Evolutionary conservation across 805 yeast species (phyloP), one percentile per base, ranked within the genome.

Genomic region (Wickerhamomyces bisporus): DNA sequence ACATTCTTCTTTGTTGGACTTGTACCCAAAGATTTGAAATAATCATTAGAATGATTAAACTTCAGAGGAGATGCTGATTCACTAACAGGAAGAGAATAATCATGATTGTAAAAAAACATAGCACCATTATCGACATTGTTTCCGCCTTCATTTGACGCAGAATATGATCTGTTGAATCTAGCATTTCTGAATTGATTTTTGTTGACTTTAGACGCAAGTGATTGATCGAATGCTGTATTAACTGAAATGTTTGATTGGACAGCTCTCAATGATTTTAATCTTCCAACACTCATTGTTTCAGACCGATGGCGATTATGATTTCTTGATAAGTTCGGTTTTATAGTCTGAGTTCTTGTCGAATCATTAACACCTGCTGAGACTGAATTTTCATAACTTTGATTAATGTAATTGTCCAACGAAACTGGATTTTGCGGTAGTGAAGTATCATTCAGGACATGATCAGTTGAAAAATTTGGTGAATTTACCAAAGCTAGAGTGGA

Each of bases 251-350:
- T 42, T 3, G 58, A 52, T 33, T 44, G 42, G 12, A 45, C 46
- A 4, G 44, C 24, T 43, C 56, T 46, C 25, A 45, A 26, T 5
- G 35, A 20, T 19, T 36, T 49, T 24, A 52, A 16, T 26, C 34
- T 44, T 0, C 44, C 52, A 19, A 55, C 34, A 4, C 34, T 26
- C 3, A 53, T 23, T 1, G 56, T 46, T 33, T 53, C 58, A 4
- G 58, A 52, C 36, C 56, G 42, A 33, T 49, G 55, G 16, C 59
- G 48, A 17, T 35, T 41, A 36, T 53, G 59, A 21, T 44, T 32
- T 23, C 35, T 9, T 10, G 34, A 12, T 24, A 10, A 13, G 8
- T 8, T 7, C 4, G 17, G 15, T 11, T 8, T 21, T 5, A 17
- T 21, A 4, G 3, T 20, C 11, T 18, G 19, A 15, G 16, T 13